These are phyloP conservation scores for Aspergillus clavatus DNA, from an alignment of 2,329 filamentous ascomycete species.

Conservation along the genomic window DNA sequence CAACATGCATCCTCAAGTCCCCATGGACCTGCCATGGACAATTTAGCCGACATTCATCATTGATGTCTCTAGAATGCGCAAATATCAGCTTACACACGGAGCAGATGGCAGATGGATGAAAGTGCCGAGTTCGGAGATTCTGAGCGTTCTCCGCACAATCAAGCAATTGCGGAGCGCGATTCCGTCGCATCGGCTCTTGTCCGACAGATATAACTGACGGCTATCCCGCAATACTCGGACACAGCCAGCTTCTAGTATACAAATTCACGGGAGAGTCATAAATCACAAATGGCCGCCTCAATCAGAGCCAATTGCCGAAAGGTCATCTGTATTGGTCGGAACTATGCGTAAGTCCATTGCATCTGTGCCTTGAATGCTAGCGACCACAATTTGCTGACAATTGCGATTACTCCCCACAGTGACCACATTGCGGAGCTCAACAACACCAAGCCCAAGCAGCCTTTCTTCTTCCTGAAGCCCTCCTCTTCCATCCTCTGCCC, in stretches of 20 bases:
- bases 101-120: background rate
- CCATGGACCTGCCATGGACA: too few species aligned
- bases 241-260: too few species aligned
- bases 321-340: slow-evolving; percentile 88
- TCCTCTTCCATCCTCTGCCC: slow-evolving; percentile 78
- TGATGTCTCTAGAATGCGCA: too few species aligned
- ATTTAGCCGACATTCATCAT: slow-evolving; percentile 14
- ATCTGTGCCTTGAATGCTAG: slow-evolving; percentile 1
- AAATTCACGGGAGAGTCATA: too few species aligned
- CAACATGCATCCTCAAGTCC: background rate
- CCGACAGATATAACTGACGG: background rate
- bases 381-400: background rate
- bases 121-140: slow-evolving; percentile 20
- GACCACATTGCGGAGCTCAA: slow-evolving; percentile 93
- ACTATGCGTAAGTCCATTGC: slow-evolving; percentile 74
- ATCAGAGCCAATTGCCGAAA: slow-evolving; percentile 57
- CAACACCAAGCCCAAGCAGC: slow-evolving; percentile 81
- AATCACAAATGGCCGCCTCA: slow-evolving; percentile 36
- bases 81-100: background rate
- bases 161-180: slow-evolving; percentile 18
- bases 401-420: slow-evolving; percentile 44
- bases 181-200: slow-evolving; percentile 12
- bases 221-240: too few species aligned
- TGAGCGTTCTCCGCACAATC: slow-evolving; percentile 25
- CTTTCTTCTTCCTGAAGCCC: slow-evolving; percentile 99